Conservation (phyloP, 140 eudicot species). For the Erigeron philadelphicus region DNA sequence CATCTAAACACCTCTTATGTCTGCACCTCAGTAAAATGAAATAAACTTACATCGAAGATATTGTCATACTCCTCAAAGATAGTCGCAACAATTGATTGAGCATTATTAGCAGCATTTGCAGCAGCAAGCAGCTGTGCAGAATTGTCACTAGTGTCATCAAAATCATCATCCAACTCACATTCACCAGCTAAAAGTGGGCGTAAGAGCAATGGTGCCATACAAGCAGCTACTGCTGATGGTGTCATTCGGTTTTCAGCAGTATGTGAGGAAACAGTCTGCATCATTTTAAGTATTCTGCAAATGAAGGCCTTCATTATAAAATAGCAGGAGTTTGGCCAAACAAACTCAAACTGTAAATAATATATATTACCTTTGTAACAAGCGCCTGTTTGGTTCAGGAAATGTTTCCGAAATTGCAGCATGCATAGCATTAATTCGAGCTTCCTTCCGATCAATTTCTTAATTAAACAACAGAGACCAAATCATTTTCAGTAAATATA, state of each 20-base stretch:
- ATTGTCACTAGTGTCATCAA: conserved; percentile 74
- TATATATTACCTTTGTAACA: conserved; percentile 62
- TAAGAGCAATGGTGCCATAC: conserved; percentile 96
- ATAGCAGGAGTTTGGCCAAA: background rate
- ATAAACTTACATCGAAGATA: conserved; percentile 68
- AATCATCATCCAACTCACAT: conserved; percentile 85
- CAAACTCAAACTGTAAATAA: background rate
- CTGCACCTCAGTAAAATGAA: background rate
- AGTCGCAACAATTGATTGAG: conserved; percentile 75
- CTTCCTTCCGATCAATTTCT: conserved; percentile 88
- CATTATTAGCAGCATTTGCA: conserved; percentile 96
- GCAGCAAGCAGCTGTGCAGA: conserved; percentile 98
- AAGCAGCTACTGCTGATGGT: conserved; percentile 89
- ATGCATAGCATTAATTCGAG: conserved; percentile 76
- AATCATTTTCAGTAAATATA: conserved; percentile 21
- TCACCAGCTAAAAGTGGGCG: conserved; percentile 96
- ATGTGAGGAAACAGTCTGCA: conserved; percentile 74
- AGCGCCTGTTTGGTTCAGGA: conserved; percentile 95
- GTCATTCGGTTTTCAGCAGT: conserved; percentile 84
- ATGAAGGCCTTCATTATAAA: background rate
- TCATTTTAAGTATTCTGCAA: conserved; percentile 84
- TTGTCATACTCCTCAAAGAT: conserved; percentile 81
- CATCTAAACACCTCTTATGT: background rate
- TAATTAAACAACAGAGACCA: conserved; percentile 16
- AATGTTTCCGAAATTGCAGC: conserved; percentile 80